A percentile compares a stretch with the other conserved stretches of the same genome.
phyloP scores from a whole-genome alignment of 495 filamentous ascomycete species.

The Haplographium delicatum region DNA sequence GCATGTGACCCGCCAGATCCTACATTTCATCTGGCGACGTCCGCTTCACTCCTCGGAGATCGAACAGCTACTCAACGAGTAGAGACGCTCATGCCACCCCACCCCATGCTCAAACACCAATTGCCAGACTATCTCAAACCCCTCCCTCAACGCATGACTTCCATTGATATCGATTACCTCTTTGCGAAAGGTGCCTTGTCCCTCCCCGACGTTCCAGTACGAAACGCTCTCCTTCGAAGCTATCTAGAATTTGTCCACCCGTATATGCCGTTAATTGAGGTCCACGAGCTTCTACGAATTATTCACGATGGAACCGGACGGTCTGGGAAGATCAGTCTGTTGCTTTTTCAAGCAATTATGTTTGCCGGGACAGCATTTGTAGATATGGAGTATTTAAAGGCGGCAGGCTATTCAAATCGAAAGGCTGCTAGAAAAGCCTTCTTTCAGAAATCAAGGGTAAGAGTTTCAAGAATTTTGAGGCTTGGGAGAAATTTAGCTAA shows the following conservation, averaged over 20 bases:
- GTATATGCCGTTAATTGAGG: slow-evolving; percentile 81
- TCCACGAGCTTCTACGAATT: slow-evolving; percentile 64
- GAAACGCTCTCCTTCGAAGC: slow-evolving; percentile 67
- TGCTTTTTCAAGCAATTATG: slow-evolving; percentile 35
- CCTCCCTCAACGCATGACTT: slow-evolving; percentile 59
- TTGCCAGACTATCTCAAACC: slow-evolving; percentile 71
- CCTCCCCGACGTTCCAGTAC: slow-evolving; percentile 58
- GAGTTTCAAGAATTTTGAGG: slow-evolving; percentile 56
- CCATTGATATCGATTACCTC: slow-evolving; percentile 72
- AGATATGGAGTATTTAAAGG: slow-evolving; percentile 60
- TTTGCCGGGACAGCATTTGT: slow-evolving; percentile 45
- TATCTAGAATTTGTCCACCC: slow-evolving; percentile 84
- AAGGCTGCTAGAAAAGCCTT: slow-evolving; percentile 74
- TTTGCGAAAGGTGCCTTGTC: slow-evolving; percentile 68
- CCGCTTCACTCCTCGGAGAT: slow-evolving; percentile 19
- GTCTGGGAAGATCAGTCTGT: slow-evolving; percentile 63
- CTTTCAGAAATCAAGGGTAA: slow-evolving; percentile 71
- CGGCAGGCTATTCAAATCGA: slow-evolving; percentile 62
- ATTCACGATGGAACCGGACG: slow-evolving; percentile 60
- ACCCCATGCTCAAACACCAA: slow-evolving; percentile 22
- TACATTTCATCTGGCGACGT: slow-evolving; percentile 11
- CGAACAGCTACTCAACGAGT: slow-evolving; percentile 9
- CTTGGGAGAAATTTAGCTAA: slow-evolving; percentile 35
- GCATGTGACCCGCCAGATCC: slow-evolving; percentile 9
- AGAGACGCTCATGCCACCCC: slow-evolving; percentile 18